A percentile compares a stretch with the other conserved stretches of the same genome.
These are phyloP conservation scores for Pogostemon cablin DNA, from an alignment of 257 asterid genomes.

Conservation along the genomic window DNA sequence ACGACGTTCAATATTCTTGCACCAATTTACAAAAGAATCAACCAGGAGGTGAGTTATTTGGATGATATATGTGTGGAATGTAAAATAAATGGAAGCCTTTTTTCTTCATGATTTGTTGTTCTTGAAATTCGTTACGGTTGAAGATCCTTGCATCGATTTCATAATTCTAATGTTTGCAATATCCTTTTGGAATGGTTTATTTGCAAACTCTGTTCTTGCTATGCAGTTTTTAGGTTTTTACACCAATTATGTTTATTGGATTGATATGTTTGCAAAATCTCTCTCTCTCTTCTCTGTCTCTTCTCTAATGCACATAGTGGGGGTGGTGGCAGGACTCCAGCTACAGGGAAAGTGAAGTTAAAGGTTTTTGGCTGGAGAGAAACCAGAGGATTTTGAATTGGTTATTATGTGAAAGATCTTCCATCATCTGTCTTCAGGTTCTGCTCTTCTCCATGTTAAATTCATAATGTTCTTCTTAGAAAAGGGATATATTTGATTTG, in stretches of 20 bases:
- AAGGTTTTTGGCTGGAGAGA: conserved; percentile 81
- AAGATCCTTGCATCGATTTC: neutral
- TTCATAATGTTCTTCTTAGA: neutral
- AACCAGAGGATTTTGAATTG: conserved; percentile 87
- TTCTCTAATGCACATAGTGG: conserved; percentile 33
- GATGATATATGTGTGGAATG: no score
- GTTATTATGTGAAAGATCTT: conserved; percentile 88
- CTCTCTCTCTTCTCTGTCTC: neutral
- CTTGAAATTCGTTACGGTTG: neutral
- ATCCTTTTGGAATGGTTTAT: neutral
- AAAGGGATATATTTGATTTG: neutral
- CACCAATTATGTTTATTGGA: neutral
- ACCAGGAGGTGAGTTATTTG: conserved; percentile 53
- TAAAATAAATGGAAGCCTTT: no score
- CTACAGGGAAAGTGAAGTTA: conserved; percentile 87
- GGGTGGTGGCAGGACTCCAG: conserved; percentile 75
- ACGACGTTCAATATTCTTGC: conserved; percentile 97
- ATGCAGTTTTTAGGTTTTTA: neutral
- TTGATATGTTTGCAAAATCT: conserved; percentile 9
- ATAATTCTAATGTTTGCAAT: neutral
- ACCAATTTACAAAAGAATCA: conserved; percentile 90
- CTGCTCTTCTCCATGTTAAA: neutral
- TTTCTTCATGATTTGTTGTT: neutral
- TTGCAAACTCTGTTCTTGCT: neutral
- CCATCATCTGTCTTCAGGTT: conserved; percentile 98